Conservation (phyloP, 2,329 filamentous ascomycete genomes). For the Penicillium hordei region DNA sequence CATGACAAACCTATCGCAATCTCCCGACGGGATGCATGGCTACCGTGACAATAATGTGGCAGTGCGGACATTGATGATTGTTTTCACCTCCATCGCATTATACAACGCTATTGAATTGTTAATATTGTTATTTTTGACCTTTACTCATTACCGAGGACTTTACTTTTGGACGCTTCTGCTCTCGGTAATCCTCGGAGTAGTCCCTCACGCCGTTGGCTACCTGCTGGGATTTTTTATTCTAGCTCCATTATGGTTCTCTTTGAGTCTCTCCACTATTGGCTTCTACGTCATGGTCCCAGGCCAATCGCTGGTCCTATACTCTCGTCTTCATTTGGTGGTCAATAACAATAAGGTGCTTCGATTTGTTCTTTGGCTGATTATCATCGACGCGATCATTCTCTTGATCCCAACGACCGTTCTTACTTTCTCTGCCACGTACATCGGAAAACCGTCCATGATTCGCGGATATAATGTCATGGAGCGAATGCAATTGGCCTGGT, state of each 20-base stretch:
- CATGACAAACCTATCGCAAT: constrained; percentile 19
- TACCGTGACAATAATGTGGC: constrained; percentile 25
- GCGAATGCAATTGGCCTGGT: constrained; percentile 44
- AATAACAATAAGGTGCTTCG: constrained; percentile 50
- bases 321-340: constrained; percentile 60
- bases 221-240: constrained; percentile 41
- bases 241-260: constrained; percentile 36
- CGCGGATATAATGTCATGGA: constrained; percentile 48
- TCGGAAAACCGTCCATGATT: constrained; percentile 25
- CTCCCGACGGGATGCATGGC: constrained; percentile 32
- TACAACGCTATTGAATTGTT: constrained; percentile 51
- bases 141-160: constrained; percentile 37
- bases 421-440: constrained; percentile 46
- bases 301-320: constrained; percentile 63
- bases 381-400: constrained; percentile 54
- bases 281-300: constrained; percentile 62
- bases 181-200: constrained; percentile 37
- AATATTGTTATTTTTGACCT: constrained; percentile 40
- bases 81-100: constrained; percentile 41
- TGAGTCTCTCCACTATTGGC: constrained; percentile 51
- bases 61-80: constrained; percentile 32
- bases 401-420: constrained; percentile 57
- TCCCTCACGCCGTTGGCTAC: constrained; percentile 42
- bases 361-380: constrained; percentile 57
- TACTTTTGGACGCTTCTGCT: constrained; percentile 46